Percentiles rank a stretch among this genome's conserved stretches.
phyloP scores from a whole-genome alignment of 306 rosid genomes.

The Gleditsia sinensis region DNA sequence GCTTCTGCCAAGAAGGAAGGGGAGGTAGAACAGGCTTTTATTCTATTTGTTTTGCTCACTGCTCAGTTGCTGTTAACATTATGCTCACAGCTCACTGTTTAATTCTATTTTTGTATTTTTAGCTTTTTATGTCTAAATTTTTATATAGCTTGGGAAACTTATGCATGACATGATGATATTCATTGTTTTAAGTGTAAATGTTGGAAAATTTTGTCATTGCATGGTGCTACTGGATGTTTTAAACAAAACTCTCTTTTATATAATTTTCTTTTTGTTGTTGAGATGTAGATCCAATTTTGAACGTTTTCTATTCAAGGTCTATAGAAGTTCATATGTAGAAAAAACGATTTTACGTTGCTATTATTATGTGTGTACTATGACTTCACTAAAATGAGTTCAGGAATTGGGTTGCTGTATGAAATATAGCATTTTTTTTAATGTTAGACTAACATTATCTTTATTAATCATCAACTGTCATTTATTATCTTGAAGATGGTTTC shows the following conservation, averaged over 20 bases:
- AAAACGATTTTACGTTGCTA: neutral
- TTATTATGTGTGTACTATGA: neutral
- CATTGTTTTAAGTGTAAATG: neutral
- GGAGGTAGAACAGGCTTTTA: conserved; percentile 42
- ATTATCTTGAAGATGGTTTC: neutral
- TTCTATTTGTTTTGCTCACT: neutral
- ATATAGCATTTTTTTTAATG: neutral
- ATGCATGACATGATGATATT: neutral
- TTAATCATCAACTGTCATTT: neutral
- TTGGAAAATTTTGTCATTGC: neutral
- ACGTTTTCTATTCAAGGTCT: neutral
- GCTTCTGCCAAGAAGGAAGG: conserved; percentile 58
- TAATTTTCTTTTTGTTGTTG: neutral
- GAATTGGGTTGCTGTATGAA: neutral
- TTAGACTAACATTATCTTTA: neutral
- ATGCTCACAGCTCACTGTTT: neutral
- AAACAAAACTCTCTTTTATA: neutral
- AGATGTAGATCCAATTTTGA: neutral
- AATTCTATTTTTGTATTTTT: neutral
- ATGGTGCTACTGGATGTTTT: neutral
- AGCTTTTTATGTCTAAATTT: neutral
- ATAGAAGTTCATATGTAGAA: neutral
- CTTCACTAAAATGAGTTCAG: neutral
- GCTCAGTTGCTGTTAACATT: neutral
- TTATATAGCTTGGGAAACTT: neutral